Percentiles rank a stretch among this genome's conserved stretches.
Evolutionary conservation across 176 grass and related monocot species (phyloP).

Genomic region (Pontederia crassipes): DNA sequence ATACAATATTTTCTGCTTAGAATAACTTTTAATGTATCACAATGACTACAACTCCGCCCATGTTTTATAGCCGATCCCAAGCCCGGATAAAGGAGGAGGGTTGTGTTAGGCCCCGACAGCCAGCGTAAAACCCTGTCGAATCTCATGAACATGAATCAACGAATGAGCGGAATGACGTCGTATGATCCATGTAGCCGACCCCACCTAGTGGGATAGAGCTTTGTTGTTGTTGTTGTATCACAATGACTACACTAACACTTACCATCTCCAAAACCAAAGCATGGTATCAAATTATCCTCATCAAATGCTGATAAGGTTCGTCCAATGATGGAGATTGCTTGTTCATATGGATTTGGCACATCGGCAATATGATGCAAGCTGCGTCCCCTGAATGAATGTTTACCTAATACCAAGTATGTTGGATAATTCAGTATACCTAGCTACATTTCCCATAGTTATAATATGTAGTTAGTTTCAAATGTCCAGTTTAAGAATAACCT

Average conservation of each 20-base stretch:
- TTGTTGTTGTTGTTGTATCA: too few relatives aligned
- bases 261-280: slow-evolving; percentile 16
- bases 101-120: too few relatives aligned
- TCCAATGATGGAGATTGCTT: slow-evolving; percentile 18
- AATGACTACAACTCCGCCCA: neutral
- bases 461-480: neutral
- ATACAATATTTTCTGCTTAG: too few relatives aligned
- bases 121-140: too few relatives aligned
- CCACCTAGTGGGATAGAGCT: too few relatives aligned
- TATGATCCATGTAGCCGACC: too few relatives aligned
- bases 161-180: too few relatives aligned
- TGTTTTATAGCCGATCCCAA: too few relatives aligned
- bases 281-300: slow-evolving; percentile 17
- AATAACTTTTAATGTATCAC: neutral
- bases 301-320: slow-evolving; percentile 15
- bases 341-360: slow-evolving; percentile 8
- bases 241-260: neutral
- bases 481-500: neutral
- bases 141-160: too few relatives aligned
- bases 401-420: slow-evolving; percentile 5
- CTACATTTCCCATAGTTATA: neutral
- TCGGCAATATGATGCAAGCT: slow-evolving; percentile 13
- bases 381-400: slow-evolving; percentile 5
- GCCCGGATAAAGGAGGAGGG: too few relatives aligned
- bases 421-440: neutral